Percentiles rank a stretch among this genome's conserved stretches.
Conservation (phyloP, 2,329 filamentous ascomycete genomes). For the Emydomyces testavorans region DNA sequence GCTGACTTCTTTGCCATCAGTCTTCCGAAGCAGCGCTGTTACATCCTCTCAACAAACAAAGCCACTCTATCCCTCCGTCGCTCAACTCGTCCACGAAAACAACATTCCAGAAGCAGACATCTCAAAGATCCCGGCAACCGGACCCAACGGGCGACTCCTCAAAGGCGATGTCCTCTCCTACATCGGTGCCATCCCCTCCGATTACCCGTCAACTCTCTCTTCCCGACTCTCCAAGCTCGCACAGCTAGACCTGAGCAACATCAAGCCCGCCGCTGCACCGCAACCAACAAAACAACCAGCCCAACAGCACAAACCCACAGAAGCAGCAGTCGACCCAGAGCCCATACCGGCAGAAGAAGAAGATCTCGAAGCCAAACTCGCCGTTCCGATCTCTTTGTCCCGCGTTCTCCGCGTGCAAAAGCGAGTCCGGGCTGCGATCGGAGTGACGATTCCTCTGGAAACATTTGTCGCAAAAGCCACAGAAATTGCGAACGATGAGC, state of each 20-base stretch:
- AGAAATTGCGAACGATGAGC: conserved; percentile 74
- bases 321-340: conserved; percentile 20
- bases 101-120: conserved; percentile 64
- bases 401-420: conserved; percentile 71
- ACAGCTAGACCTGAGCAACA: conserved; percentile 89
- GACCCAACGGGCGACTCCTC: conserved; percentile 74
- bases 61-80: conserved; percentile 61
- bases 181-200: conserved; percentile 62
- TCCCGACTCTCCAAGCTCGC: conserved; percentile 60
- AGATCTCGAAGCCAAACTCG: conserved; percentile 41
- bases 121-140: conserved; percentile 72
- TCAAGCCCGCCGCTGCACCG: conserved; percentile 57
- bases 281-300: conserved; percentile 20
- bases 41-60: conserved; percentile 27
- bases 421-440: conserved; percentile 64
- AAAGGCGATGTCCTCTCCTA: conserved; percentile 94
- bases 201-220: conserved; percentile 60
- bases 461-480: conserved; percentile 78
- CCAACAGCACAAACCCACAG: conserved; percentile 17
- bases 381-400: conserved; percentile 64
- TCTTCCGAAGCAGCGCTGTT: background rate
- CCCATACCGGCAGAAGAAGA: conserved; percentile 18
- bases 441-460: conserved; percentile 69
- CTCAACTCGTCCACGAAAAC: conserved; percentile 67
- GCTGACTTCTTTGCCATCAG: background rate